Percentiles rank a stretch among this genome's conserved stretches.
phyloP scores from a whole-genome alignment of 108 stramenopile species.

The Pseudonitzschia multiseries region DNA sequence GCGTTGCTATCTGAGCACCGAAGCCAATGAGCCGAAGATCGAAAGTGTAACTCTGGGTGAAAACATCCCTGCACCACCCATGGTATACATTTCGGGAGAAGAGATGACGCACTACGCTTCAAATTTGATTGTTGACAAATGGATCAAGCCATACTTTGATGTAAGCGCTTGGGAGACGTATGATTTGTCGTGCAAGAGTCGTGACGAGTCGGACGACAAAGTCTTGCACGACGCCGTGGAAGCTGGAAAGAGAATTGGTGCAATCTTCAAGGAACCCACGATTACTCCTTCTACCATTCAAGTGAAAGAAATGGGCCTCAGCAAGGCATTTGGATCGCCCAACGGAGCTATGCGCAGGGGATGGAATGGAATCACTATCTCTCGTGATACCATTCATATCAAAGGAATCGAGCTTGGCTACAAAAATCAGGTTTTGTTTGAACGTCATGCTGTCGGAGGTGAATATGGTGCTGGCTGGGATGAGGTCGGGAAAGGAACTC shows the following conservation, averaged over 20 bases:
- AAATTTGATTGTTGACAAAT: constrained; percentile 85
- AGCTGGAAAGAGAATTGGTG: constrained; percentile 87
- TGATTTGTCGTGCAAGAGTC: constrained; percentile 88
- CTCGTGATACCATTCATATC: constrained; percentile 97
- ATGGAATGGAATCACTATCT: constrained; percentile 97
- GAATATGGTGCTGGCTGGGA: constrained; percentile 97
- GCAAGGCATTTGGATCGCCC: constrained; percentile 88
- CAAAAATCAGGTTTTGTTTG: constrained; percentile 94
- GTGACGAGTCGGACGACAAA: constrained; percentile 91
- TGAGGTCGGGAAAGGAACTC: constrained; percentile 84
- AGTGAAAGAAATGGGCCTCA: constrained; percentile 89
- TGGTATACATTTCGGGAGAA: constrained; percentile 96
- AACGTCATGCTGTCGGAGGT: constrained; percentile 96
- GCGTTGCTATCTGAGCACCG: constrained; percentile 33
- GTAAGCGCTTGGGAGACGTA: constrained; percentile 81
- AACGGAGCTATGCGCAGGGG: constrained; percentile 96
- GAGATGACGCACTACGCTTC: constrained; percentile 97
- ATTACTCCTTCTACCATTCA: constrained; percentile 91
- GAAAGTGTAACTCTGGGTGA: constrained; percentile 35
- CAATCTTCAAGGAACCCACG: constrained; percentile 98
- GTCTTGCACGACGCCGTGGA: constrained; percentile 90
- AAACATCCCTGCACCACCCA: constrained; percentile 80
- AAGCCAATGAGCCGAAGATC: constrained; percentile 2
- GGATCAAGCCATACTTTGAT: constrained; percentile 95
- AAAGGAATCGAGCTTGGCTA: constrained; percentile 95